Conservation (phyloP, 768 basidiomycete genomes). For the Naganishia friedmannii region DNA sequence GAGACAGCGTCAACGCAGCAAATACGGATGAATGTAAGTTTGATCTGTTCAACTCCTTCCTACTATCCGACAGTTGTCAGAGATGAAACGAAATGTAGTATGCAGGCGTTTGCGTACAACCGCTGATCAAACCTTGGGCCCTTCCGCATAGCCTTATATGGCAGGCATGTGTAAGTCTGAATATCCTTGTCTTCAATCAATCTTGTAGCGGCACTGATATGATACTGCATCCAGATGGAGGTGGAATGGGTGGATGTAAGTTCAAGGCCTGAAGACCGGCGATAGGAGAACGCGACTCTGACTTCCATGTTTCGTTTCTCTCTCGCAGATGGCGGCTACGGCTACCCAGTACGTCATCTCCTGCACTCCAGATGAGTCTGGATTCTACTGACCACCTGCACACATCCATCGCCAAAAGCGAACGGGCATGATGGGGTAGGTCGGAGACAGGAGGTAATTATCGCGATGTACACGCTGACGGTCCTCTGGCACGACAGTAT, state of each 20-base stretch:
- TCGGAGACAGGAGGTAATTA: neutral
- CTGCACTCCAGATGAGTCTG: neutral
- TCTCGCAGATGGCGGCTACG: conserved; percentile 16
- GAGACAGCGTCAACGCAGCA: neutral
- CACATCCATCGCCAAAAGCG: neutral
- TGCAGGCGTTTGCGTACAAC: neutral
- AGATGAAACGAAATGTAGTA: neutral
- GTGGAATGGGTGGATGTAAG: conserved; percentile 20
- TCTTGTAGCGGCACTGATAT: neutral
- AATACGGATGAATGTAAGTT: conserved; percentile 1
- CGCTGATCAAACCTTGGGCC: neutral
- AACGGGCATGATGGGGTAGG: conserved; percentile 21
- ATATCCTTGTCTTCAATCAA: neutral
- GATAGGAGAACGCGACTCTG: neutral
- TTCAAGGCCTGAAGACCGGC: neutral
- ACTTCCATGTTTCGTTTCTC: neutral
- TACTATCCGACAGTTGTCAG: neutral
- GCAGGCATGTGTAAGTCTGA: conserved; percentile 8
- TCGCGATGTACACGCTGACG: neutral
- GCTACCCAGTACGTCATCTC: conserved; percentile 5
- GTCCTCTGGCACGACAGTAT: neutral
- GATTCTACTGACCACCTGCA: neutral
- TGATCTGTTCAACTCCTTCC: neutral
- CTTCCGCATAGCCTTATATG: conserved; percentile 1
- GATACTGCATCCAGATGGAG: neutral